Conservation (phyloP, 2,329 filamentous ascomycete genomes). For the Fonsecaea pedrosoi region DNA sequence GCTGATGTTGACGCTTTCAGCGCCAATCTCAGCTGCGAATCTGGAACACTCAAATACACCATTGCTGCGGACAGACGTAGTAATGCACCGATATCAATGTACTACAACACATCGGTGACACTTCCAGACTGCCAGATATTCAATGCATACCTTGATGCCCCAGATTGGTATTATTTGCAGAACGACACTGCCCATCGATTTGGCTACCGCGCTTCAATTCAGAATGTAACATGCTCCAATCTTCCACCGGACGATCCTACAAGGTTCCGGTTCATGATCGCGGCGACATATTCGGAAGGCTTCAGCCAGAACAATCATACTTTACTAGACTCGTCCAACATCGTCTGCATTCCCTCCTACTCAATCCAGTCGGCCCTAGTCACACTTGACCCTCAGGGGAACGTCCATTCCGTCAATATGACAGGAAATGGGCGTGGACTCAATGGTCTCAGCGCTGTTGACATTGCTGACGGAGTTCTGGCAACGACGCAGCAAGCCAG, state of each 20-base stretch:
- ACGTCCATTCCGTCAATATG: constrained; percentile 27
- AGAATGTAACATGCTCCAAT: constrained; percentile 33
- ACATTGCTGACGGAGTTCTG: constrained; percentile 29
- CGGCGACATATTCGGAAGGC: constrained; percentile 31
- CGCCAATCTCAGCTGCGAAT: constrained; percentile 26
- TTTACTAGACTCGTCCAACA: constrained; percentile 34
- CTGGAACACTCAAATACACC: constrained; percentile 25
- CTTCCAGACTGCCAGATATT: constrained; percentile 29
- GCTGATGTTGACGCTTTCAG: constrained; percentile 35
- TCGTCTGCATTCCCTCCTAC: constrained; percentile 34
- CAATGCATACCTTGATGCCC: constrained; percentile 31
- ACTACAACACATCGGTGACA: constrained; percentile 31
- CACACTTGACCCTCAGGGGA: constrained; percentile 26
- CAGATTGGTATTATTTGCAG: constrained; percentile 28
- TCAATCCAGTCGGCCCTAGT: constrained; percentile 25
- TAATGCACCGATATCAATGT: constrained; percentile 18
- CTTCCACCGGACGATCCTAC: constrained; percentile 26
- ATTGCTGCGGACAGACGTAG: neutral
- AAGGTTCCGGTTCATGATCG: constrained; percentile 28
- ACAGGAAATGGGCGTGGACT: constrained; percentile 20
- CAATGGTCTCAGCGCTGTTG: constrained; percentile 20
- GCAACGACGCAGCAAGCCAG: constrained; percentile 17
- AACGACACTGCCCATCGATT: constrained; percentile 32
- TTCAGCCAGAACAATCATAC: constrained; percentile 29
- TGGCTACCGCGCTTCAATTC: constrained; percentile 29